Percentiles rank a stretch among this genome's conserved stretches.
Evolutionary conservation across 495 filamentous ascomycete species (phyloP).

Genomic region (Daldinia loculata): DNA sequence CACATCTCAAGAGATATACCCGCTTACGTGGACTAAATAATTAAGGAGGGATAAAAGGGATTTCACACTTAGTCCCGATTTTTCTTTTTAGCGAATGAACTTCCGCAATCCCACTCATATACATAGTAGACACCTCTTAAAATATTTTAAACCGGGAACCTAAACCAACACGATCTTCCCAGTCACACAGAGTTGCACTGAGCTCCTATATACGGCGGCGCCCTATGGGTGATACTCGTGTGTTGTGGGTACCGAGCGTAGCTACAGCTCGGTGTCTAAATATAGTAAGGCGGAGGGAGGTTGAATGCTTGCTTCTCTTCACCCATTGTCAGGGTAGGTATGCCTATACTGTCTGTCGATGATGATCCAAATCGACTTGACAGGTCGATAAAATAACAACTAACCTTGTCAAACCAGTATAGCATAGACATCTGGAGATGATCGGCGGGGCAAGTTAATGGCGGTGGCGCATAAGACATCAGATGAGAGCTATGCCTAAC

Average conservation of each 20-base stretch:
- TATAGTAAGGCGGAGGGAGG: constrained; percentile 29
- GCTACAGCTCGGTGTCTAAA: constrained; percentile 35
- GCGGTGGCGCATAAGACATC: constrained; percentile 31
- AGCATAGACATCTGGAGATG: neutral
- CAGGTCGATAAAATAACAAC: constrained; percentile 5
- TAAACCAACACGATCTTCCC: constrained; percentile 2
- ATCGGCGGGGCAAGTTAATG: constrained; percentile 10
- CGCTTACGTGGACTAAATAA: constrained; percentile 15
- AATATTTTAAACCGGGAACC: constrained; percentile 12
- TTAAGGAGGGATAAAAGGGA: constrained; percentile 13
- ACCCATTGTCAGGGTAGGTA: constrained; percentile 9
- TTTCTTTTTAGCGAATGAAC: constrained; percentile 14
- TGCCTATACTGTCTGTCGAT: constrained; percentile 14
- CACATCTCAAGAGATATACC: constrained; percentile 5
- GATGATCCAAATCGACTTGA: constrained; percentile 7
- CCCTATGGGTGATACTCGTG: constrained; percentile 2
- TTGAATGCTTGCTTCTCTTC: neutral
- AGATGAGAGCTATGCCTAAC: neutral
- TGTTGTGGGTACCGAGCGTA: constrained; percentile 10
- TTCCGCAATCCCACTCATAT: neutral
- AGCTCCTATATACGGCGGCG: constrained; percentile 4
- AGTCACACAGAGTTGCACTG: neutral
- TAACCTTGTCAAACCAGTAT: constrained; percentile 8
- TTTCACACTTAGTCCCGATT: neutral
- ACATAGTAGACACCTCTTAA: neutral